Evolutionary conservation across 129 eudicot genomes (phyloP), one percentile per base, ranked within the genome.

Genomic region (sunflower (Helianthus annuus)): DNA sequence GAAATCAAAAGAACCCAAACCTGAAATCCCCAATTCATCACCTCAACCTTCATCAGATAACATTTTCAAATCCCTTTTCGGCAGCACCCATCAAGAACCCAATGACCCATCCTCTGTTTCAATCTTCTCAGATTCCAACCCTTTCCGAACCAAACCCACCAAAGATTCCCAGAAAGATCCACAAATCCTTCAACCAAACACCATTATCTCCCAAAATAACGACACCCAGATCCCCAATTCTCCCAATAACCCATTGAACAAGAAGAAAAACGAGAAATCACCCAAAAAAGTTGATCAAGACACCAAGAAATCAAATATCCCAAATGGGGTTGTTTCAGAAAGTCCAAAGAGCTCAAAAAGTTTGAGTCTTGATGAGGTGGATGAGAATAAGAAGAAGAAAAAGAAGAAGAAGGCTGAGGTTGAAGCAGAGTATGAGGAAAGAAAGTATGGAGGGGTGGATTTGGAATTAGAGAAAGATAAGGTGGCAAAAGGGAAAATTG

Each of bases 321-420:
- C 48, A 70, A 70, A 55, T 62, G 70, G 78, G 63, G 36, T 34
- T 27, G 42, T 15, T 22, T 2, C 52, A 61, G 64, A 59, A 59
- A 59, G 16, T 27, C 7, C 2, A 12, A 71, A 39, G 8, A 39
- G 16, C 27, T 12, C 2, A 29, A 71, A 76, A 81, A 36, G 14
- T 49, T 34, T 48, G 27, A 27, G 29, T 61, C 32, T 74, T 59
- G 70, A 51, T 22, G 82, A 57, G 13, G 82, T 63, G 76, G 73
- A 69, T 64, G 70, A 53, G 62, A 81, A 69, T 78, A 80, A 85
- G 76, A 75, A 73, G 62, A 88, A 81, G 84, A 90, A 87, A 77
- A 93, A 88, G 85, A 86, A 91, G 88, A 95, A 95, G 89, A 88
- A 94, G 77, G 88, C 66, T 75, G 97, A 95, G 79, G 48, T 95